phyloP scores from a whole-genome alignment of 495 filamentous ascomycete genomes.

The Poronia punctata region DNA sequence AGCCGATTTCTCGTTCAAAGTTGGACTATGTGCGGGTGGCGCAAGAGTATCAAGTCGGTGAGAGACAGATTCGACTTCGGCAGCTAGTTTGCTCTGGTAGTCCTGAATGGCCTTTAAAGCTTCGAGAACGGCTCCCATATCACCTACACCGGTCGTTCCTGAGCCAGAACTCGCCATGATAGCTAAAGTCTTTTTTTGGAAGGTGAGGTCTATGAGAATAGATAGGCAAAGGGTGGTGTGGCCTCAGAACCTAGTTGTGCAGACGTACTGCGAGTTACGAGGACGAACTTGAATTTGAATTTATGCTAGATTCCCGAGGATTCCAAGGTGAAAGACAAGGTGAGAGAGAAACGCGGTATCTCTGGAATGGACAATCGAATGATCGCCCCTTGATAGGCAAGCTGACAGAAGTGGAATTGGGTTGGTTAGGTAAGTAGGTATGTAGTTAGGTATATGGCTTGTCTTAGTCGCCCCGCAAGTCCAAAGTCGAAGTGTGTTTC shows the following conservation, averaged over 20 bases:
- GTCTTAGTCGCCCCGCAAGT: conserved; percentile 1
- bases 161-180: conserved; percentile 22
- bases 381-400: background rate
- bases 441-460: no score
- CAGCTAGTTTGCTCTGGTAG: conserved; percentile 52
- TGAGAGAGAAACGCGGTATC: no score
- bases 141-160: conserved; percentile 10
- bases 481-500: no score
- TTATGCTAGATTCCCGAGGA: background rate
- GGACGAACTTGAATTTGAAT: no score
- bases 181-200: no score
- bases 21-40: conserved; percentile 25
- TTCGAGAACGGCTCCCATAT: conserved; percentile 46
- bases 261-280: no score
- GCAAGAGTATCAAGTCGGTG: conserved; percentile 57
- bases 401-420: conserved; percentile 3
- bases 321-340: background rate
- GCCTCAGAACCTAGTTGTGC: background rate
- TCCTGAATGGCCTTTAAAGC: conserved; percentile 46
- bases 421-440: no score
- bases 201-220: conserved; percentile 8
- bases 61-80: conserved; percentile 58
- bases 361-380: background rate
- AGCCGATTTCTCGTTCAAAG: conserved; percentile 11
- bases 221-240: conserved; percentile 1